These are phyloP conservation scores for Blastobotrys arbuscula DNA, from an alignment of 1,139 yeast genomes.

Conservation along the genomic window DNA sequence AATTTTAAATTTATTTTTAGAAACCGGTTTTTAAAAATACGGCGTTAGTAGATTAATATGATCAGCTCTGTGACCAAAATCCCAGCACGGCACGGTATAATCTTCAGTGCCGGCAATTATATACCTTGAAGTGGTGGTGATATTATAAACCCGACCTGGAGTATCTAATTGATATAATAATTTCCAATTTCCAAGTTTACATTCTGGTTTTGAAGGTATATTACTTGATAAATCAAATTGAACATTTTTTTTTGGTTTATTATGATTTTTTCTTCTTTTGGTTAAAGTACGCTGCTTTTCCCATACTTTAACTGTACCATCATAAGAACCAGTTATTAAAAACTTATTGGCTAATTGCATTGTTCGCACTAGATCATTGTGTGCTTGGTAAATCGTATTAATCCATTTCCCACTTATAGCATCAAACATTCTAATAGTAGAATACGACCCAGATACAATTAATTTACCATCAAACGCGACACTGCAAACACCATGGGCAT, in stretches of 20 bases:
- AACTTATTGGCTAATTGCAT: slow-evolving; percentile 5
- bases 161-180: background rate
- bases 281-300: background rate
- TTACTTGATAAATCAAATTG: background rate
- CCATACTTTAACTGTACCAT: slow-evolving; percentile 15
- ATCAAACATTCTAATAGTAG: slow-evolving; percentile 12
- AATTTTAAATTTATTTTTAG: background rate
- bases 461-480: slow-evolving; percentile 14
- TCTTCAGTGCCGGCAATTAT: slow-evolving; percentile 13
- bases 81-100: slow-evolving; percentile 12
- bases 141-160: slow-evolving; percentile 11
- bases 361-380: slow-evolving; percentile 13
- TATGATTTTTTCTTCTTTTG: too few species aligned
- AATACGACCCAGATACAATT: slow-evolving; percentile 13
- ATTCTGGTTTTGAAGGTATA: background rate
- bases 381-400: slow-evolving; percentile 14
- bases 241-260: background rate
- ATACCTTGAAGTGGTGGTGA: slow-evolving; percentile 11
- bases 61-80: slow-evolving; percentile 11
- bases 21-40: background rate
- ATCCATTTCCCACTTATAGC: slow-evolving; percentile 9
- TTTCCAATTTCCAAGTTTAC: background rate
- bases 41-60: slow-evolving; percentile 4
- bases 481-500: slow-evolving; percentile 12
- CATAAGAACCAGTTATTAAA: slow-evolving; percentile 15